Evolutionary conservation across 306 rosid species (phyloP).

Genomic region (Echinosophora koreensis): DNA sequence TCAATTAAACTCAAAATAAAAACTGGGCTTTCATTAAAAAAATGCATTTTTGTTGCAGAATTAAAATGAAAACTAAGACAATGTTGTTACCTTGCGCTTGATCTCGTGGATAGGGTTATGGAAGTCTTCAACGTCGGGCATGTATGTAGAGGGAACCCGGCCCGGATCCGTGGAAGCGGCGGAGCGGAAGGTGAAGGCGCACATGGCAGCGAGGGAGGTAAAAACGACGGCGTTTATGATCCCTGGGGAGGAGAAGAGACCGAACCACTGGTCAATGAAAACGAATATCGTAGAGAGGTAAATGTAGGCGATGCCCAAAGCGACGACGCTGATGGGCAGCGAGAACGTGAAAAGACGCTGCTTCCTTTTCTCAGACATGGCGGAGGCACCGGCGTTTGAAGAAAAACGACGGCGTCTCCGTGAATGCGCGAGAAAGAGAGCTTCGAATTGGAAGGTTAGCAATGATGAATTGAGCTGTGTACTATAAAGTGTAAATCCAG

Average conservation of each 20-base stretch:
- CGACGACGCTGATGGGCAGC: constrained; percentile 73
- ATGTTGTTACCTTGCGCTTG: constrained; percentile 83
- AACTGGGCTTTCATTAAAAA: background rate
- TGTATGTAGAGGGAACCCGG: constrained; percentile 75
- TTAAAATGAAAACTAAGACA: background rate
- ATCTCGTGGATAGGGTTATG: constrained; percentile 83
- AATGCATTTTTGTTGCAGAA: constrained; percentile 3
- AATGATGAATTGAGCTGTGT: background rate
- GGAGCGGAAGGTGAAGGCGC: constrained; percentile 59
- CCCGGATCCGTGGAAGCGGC: constrained; percentile 86
- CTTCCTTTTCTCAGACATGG: constrained; percentile 57
- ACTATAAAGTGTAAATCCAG: background rate
- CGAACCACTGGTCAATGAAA: constrained; percentile 87
- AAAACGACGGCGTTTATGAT: constrained; percentile 77
- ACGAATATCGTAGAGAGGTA: constrained; percentile 83
- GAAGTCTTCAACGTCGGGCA: constrained; percentile 82
- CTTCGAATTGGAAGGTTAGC: background rate
- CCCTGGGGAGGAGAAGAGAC: constrained; percentile 92
- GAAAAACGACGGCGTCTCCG: constrained; percentile 78
- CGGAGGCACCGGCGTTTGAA: constrained; percentile 69
- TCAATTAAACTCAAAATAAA: no score
- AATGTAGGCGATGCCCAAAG: constrained; percentile 63
- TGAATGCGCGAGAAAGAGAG: background rate
- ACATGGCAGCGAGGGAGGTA: constrained; percentile 73
- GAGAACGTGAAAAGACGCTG: constrained; percentile 61